Conservation (phyloP, 129 eudicot genomes). For the Tanacetum coccineum region DNA sequence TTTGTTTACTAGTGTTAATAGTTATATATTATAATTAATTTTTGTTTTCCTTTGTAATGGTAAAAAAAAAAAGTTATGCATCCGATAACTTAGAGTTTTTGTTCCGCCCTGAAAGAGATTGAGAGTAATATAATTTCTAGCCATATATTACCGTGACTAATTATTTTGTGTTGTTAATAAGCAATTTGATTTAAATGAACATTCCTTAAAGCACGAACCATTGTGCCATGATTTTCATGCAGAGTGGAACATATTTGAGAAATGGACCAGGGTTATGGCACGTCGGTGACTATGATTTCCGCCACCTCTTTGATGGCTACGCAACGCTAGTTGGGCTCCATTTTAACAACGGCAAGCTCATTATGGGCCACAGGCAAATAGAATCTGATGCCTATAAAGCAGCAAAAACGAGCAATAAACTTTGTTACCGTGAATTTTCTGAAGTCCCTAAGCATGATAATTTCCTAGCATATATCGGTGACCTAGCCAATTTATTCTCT, state of each 20-base stretch:
- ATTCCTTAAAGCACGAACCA: neutral
- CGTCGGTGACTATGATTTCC: constrained; percentile 77
- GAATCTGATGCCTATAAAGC: constrained; percentile 95
- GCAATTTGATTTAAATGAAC: too few relatives aligned
- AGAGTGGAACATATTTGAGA: constrained; percentile 86
- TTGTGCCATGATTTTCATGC: constrained; percentile 26
- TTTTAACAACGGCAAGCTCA: constrained; percentile 58
- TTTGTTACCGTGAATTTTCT: constrained; percentile 92
- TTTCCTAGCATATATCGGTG: constrained; percentile 73
- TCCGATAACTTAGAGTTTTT: too few relatives aligned
- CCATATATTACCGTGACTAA: too few relatives aligned
- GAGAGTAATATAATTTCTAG: too few relatives aligned
- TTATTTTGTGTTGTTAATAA: too few relatives aligned
- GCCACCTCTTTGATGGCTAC: constrained; percentile 98
- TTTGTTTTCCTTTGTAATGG: too few relatives aligned
- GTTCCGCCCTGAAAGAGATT: too few relatives aligned
- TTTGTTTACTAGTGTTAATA: too few relatives aligned
- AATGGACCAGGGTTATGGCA: constrained; percentile 98
- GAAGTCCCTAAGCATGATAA: constrained; percentile 77
- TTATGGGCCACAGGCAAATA: constrained; percentile 83
- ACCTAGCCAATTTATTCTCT: constrained; percentile 74
- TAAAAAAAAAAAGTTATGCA: too few relatives aligned
- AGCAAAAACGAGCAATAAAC: constrained; percentile 55
- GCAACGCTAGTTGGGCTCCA: constrained; percentile 89
- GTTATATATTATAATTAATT: too few relatives aligned